phyloP scores from a whole-genome alignment of 208 protist species.

The Baffinella frigidus region DNA sequence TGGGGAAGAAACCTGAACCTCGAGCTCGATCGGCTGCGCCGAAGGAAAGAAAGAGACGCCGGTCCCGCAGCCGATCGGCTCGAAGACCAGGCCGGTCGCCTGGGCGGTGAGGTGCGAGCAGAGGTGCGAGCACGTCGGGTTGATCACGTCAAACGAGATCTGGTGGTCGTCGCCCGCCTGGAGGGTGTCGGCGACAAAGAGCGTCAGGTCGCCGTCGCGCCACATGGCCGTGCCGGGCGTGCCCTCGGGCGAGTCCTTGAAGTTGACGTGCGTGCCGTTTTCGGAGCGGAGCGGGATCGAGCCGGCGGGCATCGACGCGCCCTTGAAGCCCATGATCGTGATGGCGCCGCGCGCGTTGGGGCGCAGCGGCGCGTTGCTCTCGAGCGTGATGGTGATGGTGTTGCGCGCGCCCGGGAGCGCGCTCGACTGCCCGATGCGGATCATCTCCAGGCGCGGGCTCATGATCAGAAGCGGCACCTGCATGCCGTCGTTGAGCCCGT shows the following conservation, averaged over 20 bases:
- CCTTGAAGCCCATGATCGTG: neutral
- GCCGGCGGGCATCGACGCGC: neutral
- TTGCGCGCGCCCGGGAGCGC: neutral
- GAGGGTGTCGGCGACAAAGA: neutral
- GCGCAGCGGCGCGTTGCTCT: neutral
- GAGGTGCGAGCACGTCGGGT: neutral
- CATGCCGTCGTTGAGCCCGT: neutral
- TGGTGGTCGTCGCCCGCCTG: neutral
- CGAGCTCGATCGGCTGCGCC: neutral
- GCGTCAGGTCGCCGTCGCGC: neutral
- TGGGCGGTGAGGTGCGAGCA: neutral
- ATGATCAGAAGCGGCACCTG: neutral
- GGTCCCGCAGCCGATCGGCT: neutral
- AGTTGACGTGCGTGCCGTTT: neutral
- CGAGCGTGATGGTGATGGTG: neutral
- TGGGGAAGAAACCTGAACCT: neutral
- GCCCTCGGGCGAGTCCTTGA: neutral
- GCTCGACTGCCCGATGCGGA: neutral
- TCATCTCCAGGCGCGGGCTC: neutral
- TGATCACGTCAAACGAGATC: conserved; percentile 5
- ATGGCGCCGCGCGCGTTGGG: neutral
- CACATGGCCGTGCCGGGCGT: neutral
- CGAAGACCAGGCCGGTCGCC: neutral
- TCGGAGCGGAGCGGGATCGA: neutral
- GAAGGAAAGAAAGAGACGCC: neutral